phyloP scores from a whole-genome alignment of 352 stramenopile species.

The Phytophthora pistaciae region DNA sequence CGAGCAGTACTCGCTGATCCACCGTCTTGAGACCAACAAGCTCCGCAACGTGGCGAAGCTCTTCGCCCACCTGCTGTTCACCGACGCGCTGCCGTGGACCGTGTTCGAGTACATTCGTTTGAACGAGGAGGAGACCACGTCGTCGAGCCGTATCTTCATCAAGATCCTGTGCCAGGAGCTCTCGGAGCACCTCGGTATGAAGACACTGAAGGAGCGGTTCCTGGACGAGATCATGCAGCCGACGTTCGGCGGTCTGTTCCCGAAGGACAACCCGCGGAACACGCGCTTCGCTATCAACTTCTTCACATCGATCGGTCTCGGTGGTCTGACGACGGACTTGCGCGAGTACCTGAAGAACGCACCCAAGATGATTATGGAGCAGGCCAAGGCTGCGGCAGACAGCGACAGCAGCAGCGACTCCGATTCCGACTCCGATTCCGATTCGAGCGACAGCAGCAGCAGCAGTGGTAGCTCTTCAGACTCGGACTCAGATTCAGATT shows the following conservation, averaged over 20 bases:
- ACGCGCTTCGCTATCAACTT: constrained; percentile 99
- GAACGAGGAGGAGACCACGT: constrained; percentile 99
- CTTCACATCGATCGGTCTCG: constrained; percentile 99
- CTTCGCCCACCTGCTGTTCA: constrained; percentile 98
- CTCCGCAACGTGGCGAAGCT: constrained; percentile 99
- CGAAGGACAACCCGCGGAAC: constrained; percentile 97
- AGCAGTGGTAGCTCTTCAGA: constrained; percentile 34
- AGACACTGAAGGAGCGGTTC: constrained; percentile 96
- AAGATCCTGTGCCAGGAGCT: constrained; percentile 99
- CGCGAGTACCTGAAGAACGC: constrained; percentile 97
- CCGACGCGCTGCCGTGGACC: constrained; percentile 98
- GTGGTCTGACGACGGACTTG: constrained; percentile 97
- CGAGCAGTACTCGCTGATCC: constrained; percentile 96
- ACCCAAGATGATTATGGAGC: constrained; percentile 94
- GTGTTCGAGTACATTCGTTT: constrained; percentile 97
- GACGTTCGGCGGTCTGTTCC: constrained; percentile 97
- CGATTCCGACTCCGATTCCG: constrained; percentile 54
- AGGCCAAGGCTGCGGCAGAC: constrained; percentile 49
- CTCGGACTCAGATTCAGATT: constrained; percentile 57
- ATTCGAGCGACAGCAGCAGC: constrained; percentile 51
- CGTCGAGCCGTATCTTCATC: constrained; percentile 99
- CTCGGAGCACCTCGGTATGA: constrained; percentile 96
- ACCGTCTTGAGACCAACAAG: constrained; percentile 99
- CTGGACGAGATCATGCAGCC: constrained; percentile 91
- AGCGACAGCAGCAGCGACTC: constrained; percentile 52